phyloP scores from a whole-genome alignment of 2,329 filamentous ascomycete species.

The Cercospora sp. region DNA sequence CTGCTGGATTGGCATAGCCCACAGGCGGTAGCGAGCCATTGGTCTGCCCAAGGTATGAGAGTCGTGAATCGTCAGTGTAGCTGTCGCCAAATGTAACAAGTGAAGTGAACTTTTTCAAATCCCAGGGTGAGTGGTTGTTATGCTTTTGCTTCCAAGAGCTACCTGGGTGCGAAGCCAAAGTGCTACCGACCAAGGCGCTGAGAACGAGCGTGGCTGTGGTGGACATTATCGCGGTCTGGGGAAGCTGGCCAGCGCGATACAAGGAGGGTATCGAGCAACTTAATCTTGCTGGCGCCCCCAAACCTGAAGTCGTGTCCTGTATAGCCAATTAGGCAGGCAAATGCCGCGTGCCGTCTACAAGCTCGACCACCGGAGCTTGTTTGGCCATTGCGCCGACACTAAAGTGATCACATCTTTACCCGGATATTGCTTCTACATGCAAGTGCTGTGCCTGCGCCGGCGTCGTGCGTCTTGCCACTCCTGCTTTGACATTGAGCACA shows the following conservation, averaged over 20 bases:
- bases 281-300: neutral
- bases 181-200: neutral
- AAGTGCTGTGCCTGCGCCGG: neutral
- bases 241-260: neutral
- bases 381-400: neutral
- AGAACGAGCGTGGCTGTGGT: neutral
- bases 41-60: constrained; percentile 62
- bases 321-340: neutral
- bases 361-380: neutral
- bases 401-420: neutral
- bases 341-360: neutral
- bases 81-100: constrained; percentile 73
- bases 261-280: neutral
- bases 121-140: constrained; percentile 34
- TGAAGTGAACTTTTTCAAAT: constrained; percentile 56
- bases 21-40: constrained; percentile 63
- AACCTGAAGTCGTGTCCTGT: neutral
- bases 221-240: neutral
- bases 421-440: neutral
- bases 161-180: neutral
- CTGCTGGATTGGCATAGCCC: constrained; percentile 55
- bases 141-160: constrained; percentile 1
- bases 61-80: constrained; percentile 67
- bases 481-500: neutral
- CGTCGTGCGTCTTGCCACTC: neutral